These are phyloP conservation scores for Tremella yokohamensis DNA, from an alignment of 768 basidiomycete species.

Conservation along the genomic window DNA sequence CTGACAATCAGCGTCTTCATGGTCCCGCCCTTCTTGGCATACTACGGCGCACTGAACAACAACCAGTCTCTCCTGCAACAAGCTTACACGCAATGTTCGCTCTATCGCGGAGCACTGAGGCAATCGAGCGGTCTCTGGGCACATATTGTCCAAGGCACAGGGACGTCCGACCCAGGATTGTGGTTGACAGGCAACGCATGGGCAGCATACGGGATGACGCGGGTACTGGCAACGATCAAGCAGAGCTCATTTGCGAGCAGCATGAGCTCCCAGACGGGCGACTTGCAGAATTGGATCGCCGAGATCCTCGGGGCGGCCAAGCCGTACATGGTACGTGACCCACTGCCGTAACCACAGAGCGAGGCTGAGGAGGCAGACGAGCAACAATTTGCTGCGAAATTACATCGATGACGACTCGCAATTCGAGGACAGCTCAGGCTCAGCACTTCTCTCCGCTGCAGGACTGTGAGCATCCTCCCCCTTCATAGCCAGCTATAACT, in stretches of 20 bases:
- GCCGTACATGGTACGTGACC: constrained; percentile 41
- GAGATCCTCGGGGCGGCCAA: constrained; percentile 51
- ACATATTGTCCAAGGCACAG: constrained; percentile 49
- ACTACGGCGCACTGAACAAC: constrained; percentile 51
- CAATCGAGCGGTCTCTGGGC: constrained; percentile 51
- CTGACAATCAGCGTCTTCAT: constrained; percentile 48
- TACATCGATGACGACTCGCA: constrained; percentile 49
- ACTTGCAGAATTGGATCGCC: constrained; percentile 50
- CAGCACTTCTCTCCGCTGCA: constrained; percentile 45
- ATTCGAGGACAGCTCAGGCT: constrained; percentile 52
- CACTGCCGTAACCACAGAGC: neutral
- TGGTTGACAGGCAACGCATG: constrained; percentile 56
- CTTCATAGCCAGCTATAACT: constrained; percentile 26
- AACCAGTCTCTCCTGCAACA: constrained; percentile 53
- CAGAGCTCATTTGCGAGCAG: constrained; percentile 38
- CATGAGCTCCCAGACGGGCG: constrained; percentile 47
- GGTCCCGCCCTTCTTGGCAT: constrained; percentile 56
- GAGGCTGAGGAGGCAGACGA: constrained; percentile 30
- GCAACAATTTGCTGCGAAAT: constrained; percentile 51
- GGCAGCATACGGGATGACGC: constrained; percentile 54
- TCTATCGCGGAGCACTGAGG: constrained; percentile 53
- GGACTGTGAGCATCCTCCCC: constrained; percentile 31
- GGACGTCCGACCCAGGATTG: constrained; percentile 43
- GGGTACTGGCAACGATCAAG: constrained; percentile 53
- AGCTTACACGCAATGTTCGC: constrained; percentile 53